Conservation (phyloP, 495 filamentous ascomycete genomes). For the Hypoxylon lienhwacheense region DNA sequence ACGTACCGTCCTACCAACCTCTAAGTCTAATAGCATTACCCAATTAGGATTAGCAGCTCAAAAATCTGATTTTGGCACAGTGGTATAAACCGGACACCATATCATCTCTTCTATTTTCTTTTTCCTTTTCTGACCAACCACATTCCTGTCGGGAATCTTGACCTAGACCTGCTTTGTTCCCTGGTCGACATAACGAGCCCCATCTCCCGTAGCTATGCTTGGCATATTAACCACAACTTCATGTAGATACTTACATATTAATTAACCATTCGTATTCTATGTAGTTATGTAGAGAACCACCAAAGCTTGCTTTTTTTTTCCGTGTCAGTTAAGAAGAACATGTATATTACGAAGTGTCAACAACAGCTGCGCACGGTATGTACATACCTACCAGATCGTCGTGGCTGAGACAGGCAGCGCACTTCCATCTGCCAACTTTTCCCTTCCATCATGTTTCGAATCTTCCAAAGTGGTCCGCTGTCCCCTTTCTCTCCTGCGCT, state of each 20-base stretch:
- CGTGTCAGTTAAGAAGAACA: too few species aligned
- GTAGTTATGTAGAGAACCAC: too few species aligned
- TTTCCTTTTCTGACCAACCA: constrained; percentile 24
- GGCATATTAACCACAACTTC: neutral
- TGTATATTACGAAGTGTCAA: too few species aligned
- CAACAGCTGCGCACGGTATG: too few species aligned
- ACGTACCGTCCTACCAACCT: too few species aligned
- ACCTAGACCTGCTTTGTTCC: constrained; percentile 23
- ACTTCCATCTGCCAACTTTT: constrained; percentile 8
- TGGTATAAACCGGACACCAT: too few species aligned
- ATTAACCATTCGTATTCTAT: too few species aligned
- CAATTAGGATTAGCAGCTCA: too few species aligned
- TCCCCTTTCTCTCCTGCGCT: constrained; percentile 1
- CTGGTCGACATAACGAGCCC: constrained; percentile 24
- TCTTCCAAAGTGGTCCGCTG: constrained; percentile 19
- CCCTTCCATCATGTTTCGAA: constrained; percentile 31
- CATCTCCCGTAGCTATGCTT: constrained; percentile 25
- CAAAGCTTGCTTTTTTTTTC: too few species aligned
- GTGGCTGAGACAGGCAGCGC: constrained; percentile 14
- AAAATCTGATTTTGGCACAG: too few species aligned
- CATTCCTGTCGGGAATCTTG: constrained; percentile 10
- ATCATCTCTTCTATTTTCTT: constrained; percentile 4
- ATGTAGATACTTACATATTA: neutral
- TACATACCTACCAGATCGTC: too few species aligned
- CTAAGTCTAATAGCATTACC: too few species aligned